Conservation (phyloP, 139 green algal genomes). For the Tetradesmus obliquus region DNA sequence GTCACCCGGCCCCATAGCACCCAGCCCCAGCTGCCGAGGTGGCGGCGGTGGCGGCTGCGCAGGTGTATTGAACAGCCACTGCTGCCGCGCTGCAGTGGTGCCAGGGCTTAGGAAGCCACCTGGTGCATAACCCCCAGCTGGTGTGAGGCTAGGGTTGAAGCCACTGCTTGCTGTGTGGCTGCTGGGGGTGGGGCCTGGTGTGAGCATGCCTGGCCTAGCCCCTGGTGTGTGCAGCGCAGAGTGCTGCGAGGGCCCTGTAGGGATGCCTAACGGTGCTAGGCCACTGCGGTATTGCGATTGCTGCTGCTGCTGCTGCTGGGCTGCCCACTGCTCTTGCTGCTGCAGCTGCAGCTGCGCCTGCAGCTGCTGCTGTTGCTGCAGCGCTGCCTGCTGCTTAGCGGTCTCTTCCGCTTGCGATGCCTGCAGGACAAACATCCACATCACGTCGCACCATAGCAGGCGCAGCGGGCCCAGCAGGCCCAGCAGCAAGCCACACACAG, state of each 20-base stretch:
- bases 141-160: not conserved
- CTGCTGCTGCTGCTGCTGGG: slow-evolving; percentile 21
- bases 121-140: not conserved
- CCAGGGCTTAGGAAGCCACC: not conserved
- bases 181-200: not conserved
- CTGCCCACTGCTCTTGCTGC: slow-evolving; percentile 1
- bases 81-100: not conserved
- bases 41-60: slow-evolving; percentile 17
- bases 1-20: not conserved
- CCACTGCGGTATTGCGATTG: slow-evolving; percentile 9
- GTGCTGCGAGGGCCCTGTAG: not conserved
- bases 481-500: not conserved
- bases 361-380: slow-evolving; percentile 29
- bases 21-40: slow-evolving; percentile 4
- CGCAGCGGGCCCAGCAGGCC: too few species aligned
- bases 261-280: not conserved
- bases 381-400: slow-evolving; percentile 1
- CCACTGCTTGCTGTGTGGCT: not conserved
- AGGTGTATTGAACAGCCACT: slow-evolving; percentile 30
- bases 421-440: not conserved
- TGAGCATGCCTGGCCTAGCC: not conserved
- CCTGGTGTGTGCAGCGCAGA: not conserved
- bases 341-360: slow-evolving; percentile 39
- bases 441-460: not conserved
- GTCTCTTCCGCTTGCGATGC: slow-evolving; percentile 19